Evolutionary conservation across 148 eudicot species (phyloP).

Genomic region (Diospyros lotus): DNA sequence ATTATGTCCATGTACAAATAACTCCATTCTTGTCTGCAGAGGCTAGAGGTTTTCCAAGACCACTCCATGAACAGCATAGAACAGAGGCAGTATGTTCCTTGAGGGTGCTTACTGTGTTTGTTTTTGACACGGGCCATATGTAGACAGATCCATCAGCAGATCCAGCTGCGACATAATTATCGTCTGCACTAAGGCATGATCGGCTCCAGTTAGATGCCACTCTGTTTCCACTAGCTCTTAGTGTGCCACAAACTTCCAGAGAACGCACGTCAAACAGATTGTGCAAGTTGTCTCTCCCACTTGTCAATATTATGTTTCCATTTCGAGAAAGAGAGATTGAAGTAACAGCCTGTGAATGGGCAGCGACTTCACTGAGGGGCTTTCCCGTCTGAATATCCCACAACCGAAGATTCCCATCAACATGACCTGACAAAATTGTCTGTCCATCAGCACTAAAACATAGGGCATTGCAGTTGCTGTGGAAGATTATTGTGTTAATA

Average conservation of each 20-base stretch:
- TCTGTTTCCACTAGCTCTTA: neutral
- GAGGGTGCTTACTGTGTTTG: neutral
- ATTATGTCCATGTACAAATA: slow-evolving; percentile 10
- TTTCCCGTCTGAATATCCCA: neutral
- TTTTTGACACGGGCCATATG: neutral
- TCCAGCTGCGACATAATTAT: slow-evolving; percentile 4
- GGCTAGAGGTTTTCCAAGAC: neutral
- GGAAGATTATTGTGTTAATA: neutral
- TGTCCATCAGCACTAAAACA: neutral
- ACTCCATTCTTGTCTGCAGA: slow-evolving; percentile 6
- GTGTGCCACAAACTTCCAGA: neutral
- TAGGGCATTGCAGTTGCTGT: neutral
- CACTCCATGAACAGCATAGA: slow-evolving; percentile 6
- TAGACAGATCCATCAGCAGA: neutral
- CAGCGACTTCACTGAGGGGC: neutral
- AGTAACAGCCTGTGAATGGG: slow-evolving; percentile 8
- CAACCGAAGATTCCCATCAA: neutral
- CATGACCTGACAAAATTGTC: neutral
- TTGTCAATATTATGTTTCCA: slow-evolving; percentile 7
- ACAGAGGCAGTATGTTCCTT: neutral
- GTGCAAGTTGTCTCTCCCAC: slow-evolving; percentile 14
- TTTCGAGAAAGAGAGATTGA: neutral
- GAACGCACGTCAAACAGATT: slow-evolving; percentile 3
- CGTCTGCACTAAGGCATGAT: slow-evolving; percentile 3
- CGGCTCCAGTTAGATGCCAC: neutral